Percentiles rank a stretch among this genome's conserved stretches.
Conservation (phyloP, 2,329 filamentous ascomycete genomes). For the Davidsoniella neocaledoniae region DNA sequence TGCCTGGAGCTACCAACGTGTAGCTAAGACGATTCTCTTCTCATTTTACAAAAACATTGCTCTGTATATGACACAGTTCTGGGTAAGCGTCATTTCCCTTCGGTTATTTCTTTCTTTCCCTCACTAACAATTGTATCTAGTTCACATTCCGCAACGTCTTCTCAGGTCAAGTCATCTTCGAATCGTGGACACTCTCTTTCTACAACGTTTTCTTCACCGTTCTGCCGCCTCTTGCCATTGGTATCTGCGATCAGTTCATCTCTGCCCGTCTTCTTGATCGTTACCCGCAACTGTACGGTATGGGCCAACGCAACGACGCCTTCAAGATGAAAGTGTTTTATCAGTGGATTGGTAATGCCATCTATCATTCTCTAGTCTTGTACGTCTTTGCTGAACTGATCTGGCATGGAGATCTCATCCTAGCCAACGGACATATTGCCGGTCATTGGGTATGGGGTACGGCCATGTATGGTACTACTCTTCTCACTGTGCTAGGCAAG, state of each 20-base stretch:
- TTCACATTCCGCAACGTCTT: conserved; percentile 98
- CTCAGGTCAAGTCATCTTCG: conserved; percentile 93
- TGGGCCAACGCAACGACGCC: conserved; percentile 84
- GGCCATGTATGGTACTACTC: conserved; percentile 81
- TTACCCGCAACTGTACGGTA: conserved; percentile 87
- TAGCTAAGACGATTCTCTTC: conserved; percentile 93
- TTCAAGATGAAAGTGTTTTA: conserved; percentile 88
- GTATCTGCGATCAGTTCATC: conserved; percentile 95
- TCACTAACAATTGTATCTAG: conserved; percentile 26
- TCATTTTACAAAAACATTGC: conserved; percentile 99
- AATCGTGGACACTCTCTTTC: conserved; percentile 98
- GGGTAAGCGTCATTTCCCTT: conserved; percentile 42
- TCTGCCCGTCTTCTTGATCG: conserved; percentile 84
- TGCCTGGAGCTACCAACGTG: conserved; percentile 91
- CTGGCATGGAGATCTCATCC: conserved; percentile 64
- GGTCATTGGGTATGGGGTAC: conserved; percentile 98
- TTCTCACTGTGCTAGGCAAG: conserved; percentile 86
- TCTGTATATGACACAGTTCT: conserved; percentile 98
- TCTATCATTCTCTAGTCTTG: conserved; percentile 89
- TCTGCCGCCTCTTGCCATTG: conserved; percentile 79
- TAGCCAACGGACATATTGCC: conserved; percentile 61
- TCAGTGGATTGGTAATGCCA: conserved; percentile 83
- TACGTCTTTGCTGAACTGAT: conserved; percentile 73
- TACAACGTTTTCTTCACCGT: conserved; percentile 99
- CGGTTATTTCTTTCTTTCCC: conserved; percentile 12